These are phyloP conservation scores for Suillus hirtellus DNA, from an alignment of 768 basidiomycete species.

Conservation along the genomic window DNA sequence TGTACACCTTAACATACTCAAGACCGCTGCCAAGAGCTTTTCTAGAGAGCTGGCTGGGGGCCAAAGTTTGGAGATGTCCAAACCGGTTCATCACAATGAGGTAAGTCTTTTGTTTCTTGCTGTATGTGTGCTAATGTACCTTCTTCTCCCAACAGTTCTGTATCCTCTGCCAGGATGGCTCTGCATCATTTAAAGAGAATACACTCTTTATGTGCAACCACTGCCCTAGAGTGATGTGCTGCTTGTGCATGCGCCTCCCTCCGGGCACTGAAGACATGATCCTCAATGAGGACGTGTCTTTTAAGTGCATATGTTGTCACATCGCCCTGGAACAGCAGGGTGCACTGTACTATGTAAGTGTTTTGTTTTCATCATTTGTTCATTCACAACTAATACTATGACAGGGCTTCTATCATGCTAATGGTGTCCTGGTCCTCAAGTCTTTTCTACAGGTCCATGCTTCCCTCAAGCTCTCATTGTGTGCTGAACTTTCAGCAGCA, in stretches of 20 bases:
- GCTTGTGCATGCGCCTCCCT: background rate
- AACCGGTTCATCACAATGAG: background rate
- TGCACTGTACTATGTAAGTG: background rate
- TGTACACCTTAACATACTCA: too few relatives aligned
- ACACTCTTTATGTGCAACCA: background rate
- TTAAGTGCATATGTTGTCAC: conserved; percentile 1
- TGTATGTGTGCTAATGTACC: background rate
- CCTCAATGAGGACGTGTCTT: background rate
- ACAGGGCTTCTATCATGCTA: background rate
- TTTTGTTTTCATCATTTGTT: background rate
- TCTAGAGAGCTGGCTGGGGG: too few relatives aligned
- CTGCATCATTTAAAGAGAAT: background rate
- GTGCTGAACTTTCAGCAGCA: background rate
- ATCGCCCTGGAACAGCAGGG: background rate
- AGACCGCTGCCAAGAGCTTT: too few relatives aligned
- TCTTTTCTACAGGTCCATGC: background rate
- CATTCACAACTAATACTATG: background rate
- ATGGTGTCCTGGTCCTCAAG: background rate
- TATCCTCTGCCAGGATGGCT: background rate
- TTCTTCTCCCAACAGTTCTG: background rate
- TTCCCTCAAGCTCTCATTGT: background rate
- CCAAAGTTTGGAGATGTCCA: background rate
- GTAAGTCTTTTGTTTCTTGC: background rate
- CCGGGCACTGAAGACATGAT: background rate
- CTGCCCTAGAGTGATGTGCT: background rate